These are phyloP conservation scores for Melocanna baccifera DNA, from an alignment of 176 grass and related monocot species.

Conservation along the genomic window DNA sequence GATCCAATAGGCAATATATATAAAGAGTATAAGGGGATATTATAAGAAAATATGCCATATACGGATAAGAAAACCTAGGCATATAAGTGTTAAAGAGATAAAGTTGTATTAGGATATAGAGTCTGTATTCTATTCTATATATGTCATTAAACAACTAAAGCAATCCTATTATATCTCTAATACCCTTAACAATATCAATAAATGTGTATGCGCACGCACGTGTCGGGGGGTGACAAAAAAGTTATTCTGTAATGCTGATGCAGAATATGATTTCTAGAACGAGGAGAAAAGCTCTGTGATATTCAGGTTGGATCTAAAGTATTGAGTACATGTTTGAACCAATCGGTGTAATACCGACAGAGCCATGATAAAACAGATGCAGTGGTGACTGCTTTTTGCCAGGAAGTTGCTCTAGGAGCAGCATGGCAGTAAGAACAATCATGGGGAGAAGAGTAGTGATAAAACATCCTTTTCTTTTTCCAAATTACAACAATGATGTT, in stretches of 20 bases:
- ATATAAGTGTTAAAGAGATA: too few relatives aligned
- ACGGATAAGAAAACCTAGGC: too few relatives aligned
- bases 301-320: not conserved
- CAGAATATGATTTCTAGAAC: not conserved
- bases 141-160: too few relatives aligned
- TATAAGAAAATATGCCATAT: too few relatives aligned
- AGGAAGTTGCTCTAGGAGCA: not conserved
- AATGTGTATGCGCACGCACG: not conserved
- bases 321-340: not conserved
- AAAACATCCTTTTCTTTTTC: not conserved
- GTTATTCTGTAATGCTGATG: conserved; percentile 4
- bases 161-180: too few relatives aligned
- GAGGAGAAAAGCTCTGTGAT: not conserved
- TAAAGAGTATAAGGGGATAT: too few relatives aligned
- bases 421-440: conserved; percentile 17
- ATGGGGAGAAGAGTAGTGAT: not conserved
- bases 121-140: too few relatives aligned
- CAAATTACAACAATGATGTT: too few relatives aligned
- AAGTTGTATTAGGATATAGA: too few relatives aligned
- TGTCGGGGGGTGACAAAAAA: not conserved
- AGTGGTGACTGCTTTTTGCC: not conserved
- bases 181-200: too few relatives aligned
- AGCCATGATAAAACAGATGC: conserved; percentile 12
- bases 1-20: too few relatives aligned
- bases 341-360: not conserved